These are phyloP conservation scores for Dipodascus albidus DNA, from an alignment of 805 yeast genomes.

Conservation along the genomic window DNA sequence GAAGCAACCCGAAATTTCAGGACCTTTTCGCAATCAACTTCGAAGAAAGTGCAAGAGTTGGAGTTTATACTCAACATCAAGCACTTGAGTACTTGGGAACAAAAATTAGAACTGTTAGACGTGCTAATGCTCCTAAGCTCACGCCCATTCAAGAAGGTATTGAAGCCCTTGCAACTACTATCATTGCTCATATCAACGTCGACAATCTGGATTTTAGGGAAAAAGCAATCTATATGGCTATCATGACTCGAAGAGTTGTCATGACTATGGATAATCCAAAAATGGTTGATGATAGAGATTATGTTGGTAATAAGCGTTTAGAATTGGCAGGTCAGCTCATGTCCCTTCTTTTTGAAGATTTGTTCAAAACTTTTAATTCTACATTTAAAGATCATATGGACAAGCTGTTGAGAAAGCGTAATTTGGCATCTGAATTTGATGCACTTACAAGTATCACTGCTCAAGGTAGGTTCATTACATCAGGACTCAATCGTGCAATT, in stretches of 20 bases:
- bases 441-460: constrained; percentile 82
- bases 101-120: constrained; percentile 84
- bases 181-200: constrained; percentile 89
- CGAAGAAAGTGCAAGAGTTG: constrained; percentile 82
- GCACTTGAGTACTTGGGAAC: constrained; percentile 87
- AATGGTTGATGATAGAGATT: constrained; percentile 97
- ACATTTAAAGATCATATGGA: constrained; percentile 93
- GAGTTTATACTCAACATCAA: constrained; percentile 83
- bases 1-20: constrained; percentile 77
- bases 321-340: constrained; percentile 96
- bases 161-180: constrained; percentile 82
- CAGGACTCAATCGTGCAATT: constrained; percentile 90
- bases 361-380: constrained; percentile 89
- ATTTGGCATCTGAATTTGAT: constrained; percentile 90
- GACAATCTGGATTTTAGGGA: constrained; percentile 79
- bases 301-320: constrained; percentile 94
- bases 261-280: constrained; percentile 92
- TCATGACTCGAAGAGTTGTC: constrained; percentile 92
- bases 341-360: constrained; percentile 90
- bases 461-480: constrained; percentile 86
- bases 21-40: constrained; percentile 87
- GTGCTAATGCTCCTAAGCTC: constrained; percentile 72
- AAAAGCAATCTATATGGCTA: constrained; percentile 86
- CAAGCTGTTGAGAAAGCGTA: constrained; percentile 85
- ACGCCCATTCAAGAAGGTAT: constrained; percentile 85